Conservation (phyloP, 1,284 basidiomycete species). For the Heliocybe sulcata region DNA sequence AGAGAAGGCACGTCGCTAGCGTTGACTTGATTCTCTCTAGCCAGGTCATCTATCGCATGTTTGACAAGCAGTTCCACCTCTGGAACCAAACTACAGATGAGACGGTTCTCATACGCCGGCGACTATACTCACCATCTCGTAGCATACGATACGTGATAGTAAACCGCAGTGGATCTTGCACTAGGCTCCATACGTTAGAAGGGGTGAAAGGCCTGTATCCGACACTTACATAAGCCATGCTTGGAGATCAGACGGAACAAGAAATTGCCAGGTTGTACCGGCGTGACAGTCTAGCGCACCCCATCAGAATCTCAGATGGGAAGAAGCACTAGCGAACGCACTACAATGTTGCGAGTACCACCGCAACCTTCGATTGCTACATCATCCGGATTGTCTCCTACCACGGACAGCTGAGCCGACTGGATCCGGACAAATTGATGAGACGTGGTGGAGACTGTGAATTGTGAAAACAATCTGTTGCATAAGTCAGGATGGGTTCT, state of each 20-base stretch:
- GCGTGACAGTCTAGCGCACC: conserved; percentile 55
- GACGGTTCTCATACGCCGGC: not conserved
- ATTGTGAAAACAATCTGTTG: conserved; percentile 69
- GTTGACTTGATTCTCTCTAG: conserved; percentile 24
- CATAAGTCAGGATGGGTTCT: conserved; percentile 2
- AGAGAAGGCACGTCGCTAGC: conserved; percentile 29
- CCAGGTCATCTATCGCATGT: conserved; percentile 33
- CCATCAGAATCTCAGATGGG: conserved; percentile 2
- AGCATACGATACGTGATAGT: conserved; percentile 65
- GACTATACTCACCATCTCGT: conserved; percentile 51
- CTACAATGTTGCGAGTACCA: conserved; percentile 26
- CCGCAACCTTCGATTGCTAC: conserved; percentile 44
- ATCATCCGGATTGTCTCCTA: conserved; percentile 32
- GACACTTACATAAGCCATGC: conserved; percentile 45
- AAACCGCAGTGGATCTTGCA: conserved; percentile 55
- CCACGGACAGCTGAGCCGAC: conserved; percentile 43
- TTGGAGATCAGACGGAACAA: conserved; percentile 63
- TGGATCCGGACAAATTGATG: conserved; percentile 66
- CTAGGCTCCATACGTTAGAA: conserved; percentile 22
- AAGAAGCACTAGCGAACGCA: conserved; percentile 8
- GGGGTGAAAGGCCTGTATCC: not conserved
- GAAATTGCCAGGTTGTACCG: conserved; percentile 61
- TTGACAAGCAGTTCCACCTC: conserved; percentile 60
- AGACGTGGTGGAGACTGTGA: conserved; percentile 69
- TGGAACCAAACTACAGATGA: conserved; percentile 17